Evolutionary conservation across 129 eudicot genomes (phyloP), one percentile per base, ranked within the genome.

Genomic region (Logfia minima): DNA sequence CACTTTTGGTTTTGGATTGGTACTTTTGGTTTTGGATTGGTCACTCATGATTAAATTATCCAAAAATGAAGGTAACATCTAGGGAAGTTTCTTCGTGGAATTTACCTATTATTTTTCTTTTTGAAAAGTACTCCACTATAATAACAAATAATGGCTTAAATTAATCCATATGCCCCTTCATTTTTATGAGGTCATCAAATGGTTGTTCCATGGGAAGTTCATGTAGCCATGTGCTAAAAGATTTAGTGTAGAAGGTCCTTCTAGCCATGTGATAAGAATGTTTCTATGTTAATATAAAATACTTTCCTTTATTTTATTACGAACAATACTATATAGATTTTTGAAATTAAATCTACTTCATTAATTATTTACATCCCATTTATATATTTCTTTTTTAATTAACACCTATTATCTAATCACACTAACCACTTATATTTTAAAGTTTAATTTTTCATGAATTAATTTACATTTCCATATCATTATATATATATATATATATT

Each of bases 51-150:
- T 28, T 71, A 52, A 28, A 43, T 41, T 32, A 35, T 73, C 60
- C 62, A 74, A 73, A 63, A 14, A 74, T 11, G 75, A 74, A 80
- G 79, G 79, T 74, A 26, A 66, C 68, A 80, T 55, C 75, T 56
- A 55, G 84, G 68, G 84, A 53, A 73, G 84, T 80, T 66, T 70
- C 29, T 61, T 71, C 31, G 14, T 48, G 48, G 26, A 56, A 55
- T 56, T 37, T 26, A 39, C 53, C 75, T 74, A 74, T 80, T 74
- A 65, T 80, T 66, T 37, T 53, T 21, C 79, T 43, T 80, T 74
- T 80, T 24, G 19, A 34, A 80, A 80, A 74, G 84, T 48, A 59
- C 60, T 31, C 79, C 84, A 73, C 68, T 80, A 79, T 63, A 52
- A 51, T 65, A 22, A 56, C 6, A 79, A 65, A 64, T 26, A 80